Evolutionary conservation across 2,329 filamentous ascomycete genomes (phyloP).

Genomic region (Ophiocordyceps sinensis): DNA sequence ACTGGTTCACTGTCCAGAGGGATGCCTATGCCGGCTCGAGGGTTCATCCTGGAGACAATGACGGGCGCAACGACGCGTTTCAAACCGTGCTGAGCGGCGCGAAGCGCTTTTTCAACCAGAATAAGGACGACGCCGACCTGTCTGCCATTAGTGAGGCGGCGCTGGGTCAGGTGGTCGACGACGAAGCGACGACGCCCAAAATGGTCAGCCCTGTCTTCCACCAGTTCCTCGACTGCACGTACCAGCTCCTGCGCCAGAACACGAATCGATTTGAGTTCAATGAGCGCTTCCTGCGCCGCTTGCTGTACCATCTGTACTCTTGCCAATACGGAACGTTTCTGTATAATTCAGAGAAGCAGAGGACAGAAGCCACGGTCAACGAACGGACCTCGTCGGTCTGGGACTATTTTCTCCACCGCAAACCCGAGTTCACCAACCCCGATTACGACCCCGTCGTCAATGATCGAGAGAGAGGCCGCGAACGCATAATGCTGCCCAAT

Average conservation of each 20-base stretch:
- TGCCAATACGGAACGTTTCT: conserved; percentile 96
- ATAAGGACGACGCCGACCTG: conserved; percentile 45
- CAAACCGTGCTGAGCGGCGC: conserved; percentile 80
- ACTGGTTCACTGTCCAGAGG: conserved; percentile 83
- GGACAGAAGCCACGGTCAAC: conserved; percentile 51
- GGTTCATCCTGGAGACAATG: conserved; percentile 46
- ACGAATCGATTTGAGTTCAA: conserved; percentile 92
- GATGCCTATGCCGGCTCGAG: conserved; percentile 55
- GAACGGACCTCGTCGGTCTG: conserved; percentile 78
- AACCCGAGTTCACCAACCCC: conserved; percentile 67
- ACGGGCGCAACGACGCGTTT: conserved; percentile 56
- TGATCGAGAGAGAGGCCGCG: conserved; percentile 64
- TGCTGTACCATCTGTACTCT: conserved; percentile 88
- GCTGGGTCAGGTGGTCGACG: conserved; percentile 27
- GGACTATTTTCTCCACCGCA: conserved; percentile 83
- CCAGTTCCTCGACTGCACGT: conserved; percentile 89
- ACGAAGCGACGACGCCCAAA: conserved; percentile 63
- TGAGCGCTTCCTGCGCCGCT: conserved; percentile 74
- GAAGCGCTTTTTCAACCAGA: conserved; percentile 76
- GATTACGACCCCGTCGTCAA: conserved; percentile 63
- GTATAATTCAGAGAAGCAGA: conserved; percentile 86
- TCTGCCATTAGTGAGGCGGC: conserved; percentile 30
- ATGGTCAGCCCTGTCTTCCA: conserved; percentile 96
- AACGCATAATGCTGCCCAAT: conserved; percentile 71
- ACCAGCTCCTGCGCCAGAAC: conserved; percentile 75